Percentiles rank a stretch among this genome's conserved stretches.
Evolutionary conservation across 805 yeast genomes (phyloP).

Genomic region (Yueomyces sinensis): DNA sequence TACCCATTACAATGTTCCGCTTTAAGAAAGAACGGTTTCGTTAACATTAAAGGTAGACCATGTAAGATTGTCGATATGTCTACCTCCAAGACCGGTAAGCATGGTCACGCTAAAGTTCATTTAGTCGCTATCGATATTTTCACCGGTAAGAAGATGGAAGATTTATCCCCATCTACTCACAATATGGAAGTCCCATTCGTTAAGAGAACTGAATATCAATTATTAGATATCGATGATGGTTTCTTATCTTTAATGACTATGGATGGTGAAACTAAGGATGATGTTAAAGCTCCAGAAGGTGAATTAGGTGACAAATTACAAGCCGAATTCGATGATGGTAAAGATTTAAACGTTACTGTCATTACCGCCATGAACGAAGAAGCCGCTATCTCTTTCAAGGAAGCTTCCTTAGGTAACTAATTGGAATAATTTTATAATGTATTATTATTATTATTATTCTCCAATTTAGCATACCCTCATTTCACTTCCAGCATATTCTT

Average conservation of each 20-base stretch:
- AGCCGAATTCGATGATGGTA: conserved; percentile 93
- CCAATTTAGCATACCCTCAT: too few species aligned
- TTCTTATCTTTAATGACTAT: conserved; percentile 91
- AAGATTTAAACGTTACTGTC: conserved; percentile 93
- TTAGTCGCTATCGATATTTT: conserved; percentile 97
- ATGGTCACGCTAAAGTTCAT: conserved; percentile 99
- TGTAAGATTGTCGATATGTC: conserved; percentile 99
- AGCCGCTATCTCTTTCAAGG: conserved; percentile 97
- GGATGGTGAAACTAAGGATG: conserved; percentile 99
- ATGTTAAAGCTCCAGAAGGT: conserved; percentile 96
- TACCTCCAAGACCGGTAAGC: conserved; percentile 99
- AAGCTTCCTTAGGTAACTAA: conserved; percentile 83
- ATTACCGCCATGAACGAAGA: conserved; percentile 99
- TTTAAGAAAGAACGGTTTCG: conserved; percentile 99
- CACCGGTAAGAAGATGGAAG: conserved; percentile 99
- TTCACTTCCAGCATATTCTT: too few species aligned
- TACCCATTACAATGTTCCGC: conserved; percentile 99
- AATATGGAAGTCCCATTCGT: conserved; percentile 99
- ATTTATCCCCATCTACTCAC: conserved; percentile 99
- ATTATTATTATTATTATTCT: too few species aligned
- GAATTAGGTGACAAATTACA: conserved; percentile 91
- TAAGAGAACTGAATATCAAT: conserved; percentile 88
- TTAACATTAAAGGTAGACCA: conserved; percentile 97
- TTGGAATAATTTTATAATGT: too few species aligned
- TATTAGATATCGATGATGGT: conserved; percentile 96